Percentiles rank a stretch among this genome's conserved stretches.
These are phyloP conservation scores for Spathaspora boniae DNA, from an alignment of 805 yeast species.

Conservation along the genomic window DNA sequence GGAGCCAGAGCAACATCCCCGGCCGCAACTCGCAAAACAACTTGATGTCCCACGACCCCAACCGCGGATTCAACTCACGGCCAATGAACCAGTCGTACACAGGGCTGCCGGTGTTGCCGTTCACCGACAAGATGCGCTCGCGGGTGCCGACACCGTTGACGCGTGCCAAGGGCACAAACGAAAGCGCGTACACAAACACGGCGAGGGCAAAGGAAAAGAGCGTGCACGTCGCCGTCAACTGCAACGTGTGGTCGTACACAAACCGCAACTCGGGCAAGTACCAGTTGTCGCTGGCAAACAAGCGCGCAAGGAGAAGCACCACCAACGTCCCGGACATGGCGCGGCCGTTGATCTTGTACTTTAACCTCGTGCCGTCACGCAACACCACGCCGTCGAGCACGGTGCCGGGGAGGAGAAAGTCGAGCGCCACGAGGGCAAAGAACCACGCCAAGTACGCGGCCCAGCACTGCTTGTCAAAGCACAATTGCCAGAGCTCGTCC, in stretches of 20 bases:
- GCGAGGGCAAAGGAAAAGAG: constrained; percentile 65
- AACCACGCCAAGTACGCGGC: constrained; percentile 72
- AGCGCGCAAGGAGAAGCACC: constrained; percentile 48
- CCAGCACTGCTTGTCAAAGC: constrained; percentile 54
- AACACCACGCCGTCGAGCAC: constrained; percentile 60
- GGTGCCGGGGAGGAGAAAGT: constrained; percentile 57
- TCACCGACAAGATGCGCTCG: constrained; percentile 74
- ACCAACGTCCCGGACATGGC: constrained; percentile 43
- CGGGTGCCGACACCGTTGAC: constrained; percentile 52
- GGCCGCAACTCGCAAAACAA: constrained; percentile 92
- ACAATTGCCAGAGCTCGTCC: constrained; percentile 21
- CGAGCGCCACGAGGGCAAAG: constrained; percentile 57
- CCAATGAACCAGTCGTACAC: constrained; percentile 97
- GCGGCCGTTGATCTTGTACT: constrained; percentile 80
- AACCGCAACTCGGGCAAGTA: constrained; percentile 76
- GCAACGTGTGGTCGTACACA: constrained; percentile 64
- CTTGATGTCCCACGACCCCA: constrained; percentile 83
- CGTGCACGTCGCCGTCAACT: constrained; percentile 60
- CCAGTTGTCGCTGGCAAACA: constrained; percentile 42
- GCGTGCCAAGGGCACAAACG: constrained; percentile 57
- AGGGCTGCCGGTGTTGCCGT: constrained; percentile 77
- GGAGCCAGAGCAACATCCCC: constrained; percentile 82
- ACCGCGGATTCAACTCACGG: constrained; percentile 89
- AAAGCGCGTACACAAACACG: constrained; percentile 57
- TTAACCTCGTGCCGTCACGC: constrained; percentile 70